Evolutionary conservation across 495 filamentous ascomycete species (phyloP).

Genomic region (Rhizodiscina lignyota): DNA sequence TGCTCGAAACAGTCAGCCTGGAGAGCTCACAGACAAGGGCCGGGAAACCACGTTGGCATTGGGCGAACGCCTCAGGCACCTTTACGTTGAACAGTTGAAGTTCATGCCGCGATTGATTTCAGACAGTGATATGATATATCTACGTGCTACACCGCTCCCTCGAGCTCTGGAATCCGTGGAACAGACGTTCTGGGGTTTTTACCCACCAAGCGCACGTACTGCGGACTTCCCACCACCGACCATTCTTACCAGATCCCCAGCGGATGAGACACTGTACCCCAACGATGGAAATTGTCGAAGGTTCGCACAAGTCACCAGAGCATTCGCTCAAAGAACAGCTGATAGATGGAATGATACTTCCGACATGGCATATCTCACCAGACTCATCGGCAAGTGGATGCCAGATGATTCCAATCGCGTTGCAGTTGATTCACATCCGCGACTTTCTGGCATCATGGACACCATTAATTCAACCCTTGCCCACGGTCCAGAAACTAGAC

Average conservation of each 20-base stretch:
- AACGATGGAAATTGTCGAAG: conserved; percentile 76
- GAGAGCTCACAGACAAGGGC: conserved; percentile 77
- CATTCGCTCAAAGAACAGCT: conserved; percentile 70
- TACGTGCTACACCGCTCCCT: conserved; percentile 71
- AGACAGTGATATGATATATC: conserved; percentile 56
- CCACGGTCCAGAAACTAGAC: conserved; percentile 59
- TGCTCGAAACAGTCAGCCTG: conserved; percentile 38
- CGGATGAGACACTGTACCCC: conserved; percentile 83
- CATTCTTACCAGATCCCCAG: conserved; percentile 52
- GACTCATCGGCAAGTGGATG: conserved; percentile 67
- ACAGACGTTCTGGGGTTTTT: conserved; percentile 78
- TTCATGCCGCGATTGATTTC: conserved; percentile 60
- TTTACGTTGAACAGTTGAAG: conserved; percentile 76
- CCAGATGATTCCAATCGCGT: conserved; percentile 41
- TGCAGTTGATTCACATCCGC: conserved; percentile 68
- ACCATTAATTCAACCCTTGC: conserved; percentile 78
- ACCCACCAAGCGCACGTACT: conserved; percentile 53
- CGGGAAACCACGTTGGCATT: conserved; percentile 70
- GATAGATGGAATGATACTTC: conserved; percentile 64
- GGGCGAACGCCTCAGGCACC: conserved; percentile 56
- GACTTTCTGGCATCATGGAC: conserved; percentile 83
- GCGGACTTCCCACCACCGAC: conserved; percentile 51
- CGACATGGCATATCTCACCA: conserved; percentile 76
- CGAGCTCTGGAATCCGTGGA: conserved; percentile 80
- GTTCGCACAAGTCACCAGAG: conserved; percentile 60